Conservation (phyloP, 2,329 filamentous ascomycete species). For the Penicillium sp. region DNA sequence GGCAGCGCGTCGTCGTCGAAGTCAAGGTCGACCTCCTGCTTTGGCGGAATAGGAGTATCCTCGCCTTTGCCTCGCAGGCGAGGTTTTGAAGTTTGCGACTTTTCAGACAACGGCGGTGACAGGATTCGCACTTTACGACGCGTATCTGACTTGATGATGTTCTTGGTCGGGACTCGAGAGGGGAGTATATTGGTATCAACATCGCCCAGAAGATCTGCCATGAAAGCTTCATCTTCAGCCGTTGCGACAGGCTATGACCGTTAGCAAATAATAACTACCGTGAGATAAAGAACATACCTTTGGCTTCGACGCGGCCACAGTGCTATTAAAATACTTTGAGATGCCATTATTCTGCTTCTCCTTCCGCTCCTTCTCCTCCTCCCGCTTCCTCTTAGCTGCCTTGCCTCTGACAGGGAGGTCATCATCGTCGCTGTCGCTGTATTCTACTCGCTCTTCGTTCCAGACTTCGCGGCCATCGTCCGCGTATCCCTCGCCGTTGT, state of each 20-base stretch:
- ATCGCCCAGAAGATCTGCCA: conserved; percentile 78
- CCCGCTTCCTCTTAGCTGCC: conserved; percentile 75
- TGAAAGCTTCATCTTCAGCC: conserved; percentile 83
- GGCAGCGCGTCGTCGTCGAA: conserved; percentile 51
- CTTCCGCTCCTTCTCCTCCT: conserved; percentile 79
- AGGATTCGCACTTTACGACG: conserved; percentile 75
- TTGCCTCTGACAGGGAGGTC: conserved; percentile 63
- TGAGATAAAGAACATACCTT: conserved; percentile 56
- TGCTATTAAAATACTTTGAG: conserved; percentile 87
- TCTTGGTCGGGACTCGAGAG: conserved; percentile 53
- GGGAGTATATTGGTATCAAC: conserved; percentile 73
- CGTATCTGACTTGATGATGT: conserved; percentile 67
- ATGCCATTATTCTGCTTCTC: conserved; percentile 89
- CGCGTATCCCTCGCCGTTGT: conserved; percentile 94
- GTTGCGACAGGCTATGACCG: conserved; percentile 64
- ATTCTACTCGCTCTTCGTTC: conserved; percentile 60
- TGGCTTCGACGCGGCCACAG: conserved; percentile 63
- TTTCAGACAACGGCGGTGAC: conserved; percentile 64
- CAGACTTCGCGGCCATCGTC: conserved; percentile 94
- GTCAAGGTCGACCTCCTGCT: conserved; percentile 32
- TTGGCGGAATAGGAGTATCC: conserved; percentile 45
- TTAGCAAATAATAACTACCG: not conserved
- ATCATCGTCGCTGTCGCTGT: conserved; percentile 58
- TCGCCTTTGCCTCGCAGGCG: conserved; percentile 41
- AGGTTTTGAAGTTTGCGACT: conserved; percentile 50